Conservation (phyloP, 2,329 filamentous ascomycete species). For the Helminthosporium solani region DNA sequence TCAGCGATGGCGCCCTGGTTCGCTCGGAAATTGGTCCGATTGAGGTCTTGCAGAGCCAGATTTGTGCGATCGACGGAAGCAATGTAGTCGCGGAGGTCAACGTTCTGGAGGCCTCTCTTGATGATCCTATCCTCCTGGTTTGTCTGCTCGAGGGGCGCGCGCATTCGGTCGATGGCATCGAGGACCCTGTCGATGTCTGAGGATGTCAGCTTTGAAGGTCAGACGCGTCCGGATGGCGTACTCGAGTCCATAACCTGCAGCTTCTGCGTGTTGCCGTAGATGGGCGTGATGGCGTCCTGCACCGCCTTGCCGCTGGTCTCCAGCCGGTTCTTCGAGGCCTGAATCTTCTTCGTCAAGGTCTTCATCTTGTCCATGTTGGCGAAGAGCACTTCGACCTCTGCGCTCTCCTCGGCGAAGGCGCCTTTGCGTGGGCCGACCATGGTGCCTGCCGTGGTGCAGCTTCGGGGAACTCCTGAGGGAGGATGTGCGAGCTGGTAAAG, state of each 20-base stretch:
- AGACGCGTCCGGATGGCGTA: conserved; percentile 40
- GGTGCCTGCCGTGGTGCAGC: conserved; percentile 23
- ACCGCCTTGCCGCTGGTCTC: conserved; percentile 89
- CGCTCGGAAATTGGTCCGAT: conserved; percentile 83
- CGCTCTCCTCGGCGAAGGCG: conserved; percentile 65
- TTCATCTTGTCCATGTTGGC: conserved; percentile 86
- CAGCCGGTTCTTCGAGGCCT: conserved; percentile 78
- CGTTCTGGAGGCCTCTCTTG: conserved; percentile 78
- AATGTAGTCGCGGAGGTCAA: conserved; percentile 80
- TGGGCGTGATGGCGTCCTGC: conserved; percentile 85
- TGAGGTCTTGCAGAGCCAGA: conserved; percentile 80
- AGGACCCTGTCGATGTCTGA: conserved; percentile 83
- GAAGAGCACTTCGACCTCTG: conserved; percentile 66
- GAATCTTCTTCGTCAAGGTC: conserved; percentile 91
- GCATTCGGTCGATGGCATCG: conserved; percentile 81
- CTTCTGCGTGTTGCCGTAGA: conserved; percentile 88
- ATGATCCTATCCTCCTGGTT: conserved; percentile 91
- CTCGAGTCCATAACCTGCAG: conserved; percentile 84
- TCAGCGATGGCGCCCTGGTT: conserved; percentile 88
- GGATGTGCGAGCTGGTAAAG: background rate
- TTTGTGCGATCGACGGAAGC: conserved; percentile 86
- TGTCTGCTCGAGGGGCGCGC: conserved; percentile 89
- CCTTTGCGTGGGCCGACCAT: conserved; percentile 59
- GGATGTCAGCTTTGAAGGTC: background rate
- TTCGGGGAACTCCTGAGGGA: conserved; percentile 19